These are phyloP conservation scores for Lojkania enalia DNA, from an alignment of 2,329 filamentous ascomycete genomes.

Conservation along the genomic window DNA sequence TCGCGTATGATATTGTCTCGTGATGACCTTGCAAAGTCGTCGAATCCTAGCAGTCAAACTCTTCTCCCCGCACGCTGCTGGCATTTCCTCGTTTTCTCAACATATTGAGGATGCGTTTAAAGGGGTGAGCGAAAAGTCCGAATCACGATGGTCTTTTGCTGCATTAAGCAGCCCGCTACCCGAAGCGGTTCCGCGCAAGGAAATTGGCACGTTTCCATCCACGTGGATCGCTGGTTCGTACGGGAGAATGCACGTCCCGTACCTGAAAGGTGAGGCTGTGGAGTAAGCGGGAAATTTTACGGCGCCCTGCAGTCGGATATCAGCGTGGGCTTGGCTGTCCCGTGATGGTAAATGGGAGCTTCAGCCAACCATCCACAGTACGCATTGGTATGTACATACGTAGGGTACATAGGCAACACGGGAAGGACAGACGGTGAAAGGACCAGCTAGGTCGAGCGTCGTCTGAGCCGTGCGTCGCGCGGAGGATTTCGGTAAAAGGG, in stretches of 20 bases:
- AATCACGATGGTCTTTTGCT: neutral
- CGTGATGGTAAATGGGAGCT: too few species aligned
- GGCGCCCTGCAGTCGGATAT: slow-evolving; percentile 1
- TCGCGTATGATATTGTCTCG: neutral
- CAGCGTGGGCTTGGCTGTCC: neutral
- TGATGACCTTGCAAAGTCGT: too few species aligned
- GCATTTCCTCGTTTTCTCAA: slow-evolving; percentile 3
- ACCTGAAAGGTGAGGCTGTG: slow-evolving; percentile 3
- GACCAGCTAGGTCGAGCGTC: too few species aligned
- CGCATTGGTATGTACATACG: too few species aligned
- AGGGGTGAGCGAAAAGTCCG: slow-evolving; percentile 5
- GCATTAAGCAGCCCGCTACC: neutral
- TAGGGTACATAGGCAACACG: too few species aligned
- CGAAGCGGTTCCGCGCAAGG: slow-evolving; percentile 2
- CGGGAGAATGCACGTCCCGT: slow-evolving; percentile 5
- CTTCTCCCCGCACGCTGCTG: too few species aligned
- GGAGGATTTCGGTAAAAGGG: slow-evolving; percentile 32
- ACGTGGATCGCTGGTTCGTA: slow-evolving; percentile 3
- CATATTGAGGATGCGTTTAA: slow-evolving; percentile 3
- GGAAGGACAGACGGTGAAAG: too few species aligned
- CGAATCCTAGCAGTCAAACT: too few species aligned
- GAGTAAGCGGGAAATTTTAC: neutral
- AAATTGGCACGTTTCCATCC: slow-evolving; percentile 4
- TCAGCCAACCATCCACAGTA: too few species aligned
- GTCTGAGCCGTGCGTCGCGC: too few species aligned